phyloP scores from a whole-genome alignment of 176 grass and related monocot species.

The Cenchrus purpureus region DNA sequence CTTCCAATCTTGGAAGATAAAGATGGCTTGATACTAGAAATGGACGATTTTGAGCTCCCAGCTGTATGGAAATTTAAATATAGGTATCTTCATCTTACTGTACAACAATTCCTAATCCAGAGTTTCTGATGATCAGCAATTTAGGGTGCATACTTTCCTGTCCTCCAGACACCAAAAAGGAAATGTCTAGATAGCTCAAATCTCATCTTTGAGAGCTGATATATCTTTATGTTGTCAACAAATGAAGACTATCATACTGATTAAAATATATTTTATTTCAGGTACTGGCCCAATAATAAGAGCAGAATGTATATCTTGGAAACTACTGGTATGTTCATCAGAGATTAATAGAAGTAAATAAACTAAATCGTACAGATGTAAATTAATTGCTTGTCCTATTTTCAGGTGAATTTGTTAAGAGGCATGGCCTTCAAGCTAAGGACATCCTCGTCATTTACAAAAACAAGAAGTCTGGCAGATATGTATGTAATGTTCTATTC shows the following conservation, averaged over 20 bases:
- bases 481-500: slow-evolving; percentile 46
- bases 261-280: slow-evolving; percentile 32
- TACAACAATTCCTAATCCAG: background rate
- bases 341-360: background rate
- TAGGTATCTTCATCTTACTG: slow-evolving; percentile 41
- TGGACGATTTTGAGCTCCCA: slow-evolving; percentile 73
- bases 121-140: background rate
- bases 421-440: slow-evolving; percentile 54
- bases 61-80: slow-evolving; percentile 88
- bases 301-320: slow-evolving; percentile 93
- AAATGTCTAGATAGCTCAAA: background rate
- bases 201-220: background rate
- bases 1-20: slow-evolving; percentile 75
- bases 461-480: slow-evolving; percentile 50
- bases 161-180: background rate
- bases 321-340: slow-evolving; percentile 52
- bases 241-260: slow-evolving; percentile 21
- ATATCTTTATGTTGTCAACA: background rate
- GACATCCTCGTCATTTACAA: slow-evolving; percentile 67
- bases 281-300: slow-evolving; percentile 95
- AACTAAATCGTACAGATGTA: background rate
- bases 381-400: slow-evolving; percentile 18
- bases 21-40: slow-evolving; percentile 66
- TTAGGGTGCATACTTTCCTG: slow-evolving; percentile 3
- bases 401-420: slow-evolving; percentile 77